Evolutionary conservation across 768 basidiomycete genomes (phyloP), one percentile per base, ranked within the genome.

Genomic region (Amanita rimosa): DNA sequence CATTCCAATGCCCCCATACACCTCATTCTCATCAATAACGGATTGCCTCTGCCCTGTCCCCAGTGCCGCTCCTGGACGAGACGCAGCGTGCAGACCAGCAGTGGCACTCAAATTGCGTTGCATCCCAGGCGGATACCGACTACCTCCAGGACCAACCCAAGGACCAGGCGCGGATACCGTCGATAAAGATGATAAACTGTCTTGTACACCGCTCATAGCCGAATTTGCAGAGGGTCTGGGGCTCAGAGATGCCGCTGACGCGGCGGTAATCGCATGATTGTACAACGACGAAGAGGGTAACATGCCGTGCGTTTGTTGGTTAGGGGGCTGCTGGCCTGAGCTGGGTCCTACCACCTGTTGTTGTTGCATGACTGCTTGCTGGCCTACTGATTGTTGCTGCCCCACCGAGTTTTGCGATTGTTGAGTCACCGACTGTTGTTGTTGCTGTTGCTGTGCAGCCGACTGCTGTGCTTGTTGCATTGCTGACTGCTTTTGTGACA

Each of bases 81-180:
- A 8, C 8, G 24, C 6, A 22, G 38, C 10, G 17, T 38, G 36
- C n/a, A 27, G 10, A 19, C 27, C 17, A 4, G 17, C 26, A 3
- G 24, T 31, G n/a, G 26, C 37, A 22, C 27, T 40, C 31, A 35
- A 17, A 21, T 34, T 36, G 24, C 14, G 13, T 43, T 39, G 47
- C 38, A 41, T 41, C 17, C 47, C 47, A 5, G 47, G 39, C 40
- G 47, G 47, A 48, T 48, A 48, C 21, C 47, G 27, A 14, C 38
- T 24, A 16, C n/a, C 11, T 39, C 37, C 46, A 1, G 46, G 36
- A 38, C 4, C n/a, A 39, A 37, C 47, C 47, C 47, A 48, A 31
- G 38, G 38, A 17, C 13, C 38, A 17, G 34, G 11, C 4, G n/a
- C 11, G 4, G 44, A 31, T 31, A 31, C 5, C 11, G 19, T 6